Evolutionary conservation across 2,329 filamentous ascomycete species (phyloP), one percentile per base, ranked within the genome.

Genomic region (Phaeophleospora eucalypticola): DNA sequence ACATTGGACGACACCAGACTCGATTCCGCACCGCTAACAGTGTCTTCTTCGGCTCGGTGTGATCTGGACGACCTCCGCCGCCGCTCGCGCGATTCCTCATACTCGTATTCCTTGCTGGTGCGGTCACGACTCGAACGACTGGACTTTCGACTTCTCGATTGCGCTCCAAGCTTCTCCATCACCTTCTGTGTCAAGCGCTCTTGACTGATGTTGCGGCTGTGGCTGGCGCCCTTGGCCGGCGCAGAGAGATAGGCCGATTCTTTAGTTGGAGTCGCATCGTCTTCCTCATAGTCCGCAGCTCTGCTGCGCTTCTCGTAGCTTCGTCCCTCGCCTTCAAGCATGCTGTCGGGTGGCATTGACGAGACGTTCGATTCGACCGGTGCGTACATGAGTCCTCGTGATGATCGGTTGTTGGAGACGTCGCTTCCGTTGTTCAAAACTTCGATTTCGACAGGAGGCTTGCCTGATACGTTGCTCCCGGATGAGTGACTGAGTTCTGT

Each of bases 381-480:
- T 40, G 83, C 71, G 64, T 86, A 89, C 68, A 81, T 63, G 71
- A 79, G 60, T 69, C 84, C 76, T 64, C 78, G 69, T 70, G 81
- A 69, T 19, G 57, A 59, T 19, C 53, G 51, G 65, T 73, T 39
- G 68, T 75, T 59, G 78, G 79, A 67, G 70, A 91, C 54, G 77
- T 95, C 69, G 79, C 86, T 74, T 74, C 77, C 52, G 77, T 78
- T 66, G 41, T 83, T 64, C 60, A 90, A 79, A 53, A 97, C 87
- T 66, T 96, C 91, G 51, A 96, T 87, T 65, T 96, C 89, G 54
- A 96, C 83, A 29, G 89, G 89, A 43, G 86, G 73, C 10, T 74
- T 69, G 20, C 72, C 84, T 44, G 74, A 77, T 47, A 90, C 77
- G 67, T 85, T 89, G 54, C 87, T 91, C 66, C 87, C 88, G 42